Conservation (phyloP, 352 stramenopile genomes). For the Saprolegnia diclina region DNA sequence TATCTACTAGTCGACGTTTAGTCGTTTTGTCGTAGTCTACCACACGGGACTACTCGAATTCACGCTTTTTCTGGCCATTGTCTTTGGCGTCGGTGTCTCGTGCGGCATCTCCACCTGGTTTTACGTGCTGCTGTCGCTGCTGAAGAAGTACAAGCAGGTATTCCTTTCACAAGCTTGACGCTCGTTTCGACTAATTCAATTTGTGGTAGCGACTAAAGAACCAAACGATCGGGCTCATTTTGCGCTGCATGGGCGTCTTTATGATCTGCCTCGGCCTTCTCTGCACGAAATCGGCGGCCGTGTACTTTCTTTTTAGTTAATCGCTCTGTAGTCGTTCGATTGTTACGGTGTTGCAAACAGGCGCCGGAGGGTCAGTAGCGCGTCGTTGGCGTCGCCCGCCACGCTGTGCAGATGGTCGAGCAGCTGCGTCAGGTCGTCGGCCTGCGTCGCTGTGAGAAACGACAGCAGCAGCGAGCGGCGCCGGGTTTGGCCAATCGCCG, state of each 20-base stretch:
- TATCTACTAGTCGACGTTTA: too few relatives aligned
- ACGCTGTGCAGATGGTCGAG: too few relatives aligned
- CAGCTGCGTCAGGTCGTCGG: too few relatives aligned
- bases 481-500: conserved; percentile 39
- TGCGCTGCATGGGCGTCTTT: conserved; percentile 79
- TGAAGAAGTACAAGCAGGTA: conserved; percentile 89
- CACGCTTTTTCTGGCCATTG: conserved; percentile 70
- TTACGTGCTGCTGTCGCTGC: conserved; percentile 73
- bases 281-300: conserved; percentile 80
- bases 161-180: neutral
- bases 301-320: conserved; percentile 64
- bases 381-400: too few relatives aligned
- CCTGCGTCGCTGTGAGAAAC: conserved; percentile 34
- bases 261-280: conserved; percentile 68
- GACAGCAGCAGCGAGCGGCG: conserved; percentile 58
- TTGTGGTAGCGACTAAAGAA: conserved; percentile 65
- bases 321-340: conserved; percentile 30
- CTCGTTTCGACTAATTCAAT: neutral
- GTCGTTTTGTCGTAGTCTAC: conserved; percentile 54
- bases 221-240: conserved; percentile 76
- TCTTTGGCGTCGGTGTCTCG: conserved; percentile 79
- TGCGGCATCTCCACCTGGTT: conserved; percentile 86
- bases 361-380: too few relatives aligned
- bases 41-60: conserved; percentile 83
- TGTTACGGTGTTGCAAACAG: too few relatives aligned